phyloP scores from a whole-genome alignment of 2,329 filamentous ascomycete species.

The Claviceps lovelessii region DNA sequence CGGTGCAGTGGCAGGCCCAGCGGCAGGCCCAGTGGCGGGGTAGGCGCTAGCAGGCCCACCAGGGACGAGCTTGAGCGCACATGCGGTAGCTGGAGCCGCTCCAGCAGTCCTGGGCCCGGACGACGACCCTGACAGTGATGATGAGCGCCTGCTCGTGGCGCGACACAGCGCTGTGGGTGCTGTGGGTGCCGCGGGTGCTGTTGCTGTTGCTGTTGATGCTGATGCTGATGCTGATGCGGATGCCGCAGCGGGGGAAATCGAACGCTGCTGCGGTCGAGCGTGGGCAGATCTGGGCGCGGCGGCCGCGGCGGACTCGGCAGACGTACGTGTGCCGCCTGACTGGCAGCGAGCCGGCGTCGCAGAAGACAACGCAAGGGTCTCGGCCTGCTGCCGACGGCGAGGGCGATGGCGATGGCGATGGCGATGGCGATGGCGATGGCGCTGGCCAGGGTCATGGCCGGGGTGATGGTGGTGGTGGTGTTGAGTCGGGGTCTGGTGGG shows the following conservation, averaged over 20 bases:
- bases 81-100: no score
- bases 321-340: not conserved
- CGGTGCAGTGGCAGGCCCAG: not conserved
- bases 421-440: not conserved
- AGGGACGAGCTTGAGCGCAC: no score
- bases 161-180: constrained; percentile 7
- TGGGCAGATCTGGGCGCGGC: not conserved
- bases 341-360: not conserved
- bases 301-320: not conserved
- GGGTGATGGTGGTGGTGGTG: not conserved
- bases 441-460: not conserved
- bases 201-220: no score
- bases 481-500: not conserved
- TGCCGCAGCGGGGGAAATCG: not conserved
- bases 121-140: not conserved
- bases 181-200: no score
- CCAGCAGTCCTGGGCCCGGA: no score
- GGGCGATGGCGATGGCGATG: not conserved
- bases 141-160: constrained; percentile 15
- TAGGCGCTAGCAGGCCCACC: no score
- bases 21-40: no score
- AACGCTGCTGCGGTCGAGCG: not conserved
- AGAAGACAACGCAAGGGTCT: not conserved
- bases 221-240: no score
- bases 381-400: not conserved